Evolutionary conservation across 75 land plant genomes (phyloP), one percentile per base, ranked within the genome.

Genomic region (Azolla pinnata): DNA sequence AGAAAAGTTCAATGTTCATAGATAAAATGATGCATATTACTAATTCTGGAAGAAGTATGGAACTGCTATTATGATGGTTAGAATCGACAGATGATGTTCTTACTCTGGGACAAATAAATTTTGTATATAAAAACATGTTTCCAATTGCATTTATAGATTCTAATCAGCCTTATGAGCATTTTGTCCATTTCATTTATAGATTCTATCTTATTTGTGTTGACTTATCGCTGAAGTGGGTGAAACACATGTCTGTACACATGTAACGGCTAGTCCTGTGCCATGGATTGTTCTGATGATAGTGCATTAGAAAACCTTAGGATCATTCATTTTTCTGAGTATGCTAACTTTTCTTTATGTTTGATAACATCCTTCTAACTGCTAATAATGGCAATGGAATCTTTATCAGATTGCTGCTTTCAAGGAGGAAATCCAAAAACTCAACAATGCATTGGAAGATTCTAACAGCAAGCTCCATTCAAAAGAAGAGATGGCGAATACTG

Each of bases 401-500:
- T n/a, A n/a, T n/a, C n/a, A n/a, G n/a, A n/a, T n/a, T n/a, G n/a
- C n/a, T n/a, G n/a, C n/a, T n/a, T n/a, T n/a, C n/a, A n/a, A n/a
- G n/a, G n/a, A n/a, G n/a, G n/a, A n/a, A n/a, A n/a, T n/a, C n/a
- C n/a, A n/a, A n/a, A n/a, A n/a, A n/a, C 42, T 72, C 27, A 76
- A 62, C 55, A 47, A 46, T 27, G 61, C 74, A 21, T 60, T 86
- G 52, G 77, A 80, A 14, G 68, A 70, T 40, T 59, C 86, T 20
- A 80, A 75, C 60, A 65, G 59, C 62, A 85, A 86, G 62, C 24
- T 88, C 42, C 75, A 78, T 54, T 75, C 81, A 32, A 88, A 88
- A 64, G 86, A 88, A 62, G 77, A 88, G 59, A 79, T 88, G 57
- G 90, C 86, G 29, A 28, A 69, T 21, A 78, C 95, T 25, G 95